Conservation (phyloP, 225 moss, liverwort and hornwort species). For the Antitrichia curtipendula region DNA sequence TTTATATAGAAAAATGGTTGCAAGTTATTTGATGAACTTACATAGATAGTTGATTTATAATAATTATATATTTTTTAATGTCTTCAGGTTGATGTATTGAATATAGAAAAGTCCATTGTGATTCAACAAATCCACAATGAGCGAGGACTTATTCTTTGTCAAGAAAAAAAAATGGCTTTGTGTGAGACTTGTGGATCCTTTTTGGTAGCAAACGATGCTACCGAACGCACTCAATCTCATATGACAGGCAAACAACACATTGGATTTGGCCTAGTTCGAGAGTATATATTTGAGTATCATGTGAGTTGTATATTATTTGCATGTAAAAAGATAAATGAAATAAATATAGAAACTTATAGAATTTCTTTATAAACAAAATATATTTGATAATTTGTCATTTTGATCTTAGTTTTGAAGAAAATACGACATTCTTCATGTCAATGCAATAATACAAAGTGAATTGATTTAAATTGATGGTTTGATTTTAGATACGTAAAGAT, state of each 20-base stretch:
- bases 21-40: background rate
- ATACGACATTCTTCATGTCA: fast-evolving
- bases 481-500: constrained; percentile 24
- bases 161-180: constrained; percentile 94
- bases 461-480: background rate
- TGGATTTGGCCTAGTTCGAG: constrained; percentile 77
- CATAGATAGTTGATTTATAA: fast-evolving
- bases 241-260: constrained; percentile 96
- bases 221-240: constrained; percentile 86
- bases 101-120: constrained; percentile 58
- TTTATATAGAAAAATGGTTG: background rate
- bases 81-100: constrained; percentile 61
- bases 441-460: fast-evolving
- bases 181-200: constrained; percentile 95
- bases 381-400: background rate
- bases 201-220: constrained; percentile 83
- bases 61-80: background rate
- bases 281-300: background rate
- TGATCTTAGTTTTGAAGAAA: background rate
- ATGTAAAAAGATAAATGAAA: background rate
- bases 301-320: background rate
- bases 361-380: background rate
- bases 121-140: constrained; percentile 84
- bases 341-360: background rate
- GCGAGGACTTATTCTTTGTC: constrained; percentile 67